These are phyloP conservation scores for Blastocystis sp. DNA, from an alignment of 352 stramenopile genomes.

Conservation along the genomic window DNA sequence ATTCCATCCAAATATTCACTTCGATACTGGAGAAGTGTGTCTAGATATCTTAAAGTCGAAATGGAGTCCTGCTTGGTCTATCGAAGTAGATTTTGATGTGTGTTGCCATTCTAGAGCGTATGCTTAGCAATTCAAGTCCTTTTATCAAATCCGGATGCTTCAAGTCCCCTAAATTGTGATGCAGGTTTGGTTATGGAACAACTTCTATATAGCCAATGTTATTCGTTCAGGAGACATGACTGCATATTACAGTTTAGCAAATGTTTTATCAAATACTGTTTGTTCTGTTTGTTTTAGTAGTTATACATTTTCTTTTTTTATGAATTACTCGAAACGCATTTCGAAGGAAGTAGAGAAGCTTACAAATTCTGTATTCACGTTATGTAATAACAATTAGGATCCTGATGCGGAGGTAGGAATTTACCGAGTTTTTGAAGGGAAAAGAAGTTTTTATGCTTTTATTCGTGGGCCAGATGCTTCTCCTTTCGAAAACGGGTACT, in stretches of 20 bases:
- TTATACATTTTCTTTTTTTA: neutral
- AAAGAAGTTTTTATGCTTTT: slow-evolving; percentile 66
- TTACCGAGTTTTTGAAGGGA: neutral
- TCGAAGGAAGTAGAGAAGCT: neutral
- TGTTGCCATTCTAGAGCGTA: neutral
- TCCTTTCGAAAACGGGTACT: slow-evolving; percentile 76
- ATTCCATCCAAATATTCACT: slow-evolving; percentile 62
- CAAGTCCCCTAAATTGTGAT: slow-evolving; percentile 57
- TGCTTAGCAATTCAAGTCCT: slow-evolving; percentile 25
- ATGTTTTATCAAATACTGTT: neutral
- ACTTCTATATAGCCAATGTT: neutral
- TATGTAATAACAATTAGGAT: neutral
- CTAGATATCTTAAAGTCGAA: slow-evolving; percentile 41
- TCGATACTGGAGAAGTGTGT: slow-evolving; percentile 35
- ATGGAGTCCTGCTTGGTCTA: slow-evolving; percentile 31
- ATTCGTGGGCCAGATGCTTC: slow-evolving; percentile 74
- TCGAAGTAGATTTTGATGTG: neutral
- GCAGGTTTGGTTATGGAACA: neutral
- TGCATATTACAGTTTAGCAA: slow-evolving; percentile 23
- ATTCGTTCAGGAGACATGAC: neutral
- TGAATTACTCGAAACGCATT: neutral
- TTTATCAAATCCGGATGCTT: slow-evolving; percentile 33
- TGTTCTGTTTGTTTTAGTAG: neutral
- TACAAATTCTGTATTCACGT: neutral
- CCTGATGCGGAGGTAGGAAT: neutral